Conservation (phyloP, 2,329 filamentous ascomycete species). For the Pyrenochaeta sp. region DNA sequence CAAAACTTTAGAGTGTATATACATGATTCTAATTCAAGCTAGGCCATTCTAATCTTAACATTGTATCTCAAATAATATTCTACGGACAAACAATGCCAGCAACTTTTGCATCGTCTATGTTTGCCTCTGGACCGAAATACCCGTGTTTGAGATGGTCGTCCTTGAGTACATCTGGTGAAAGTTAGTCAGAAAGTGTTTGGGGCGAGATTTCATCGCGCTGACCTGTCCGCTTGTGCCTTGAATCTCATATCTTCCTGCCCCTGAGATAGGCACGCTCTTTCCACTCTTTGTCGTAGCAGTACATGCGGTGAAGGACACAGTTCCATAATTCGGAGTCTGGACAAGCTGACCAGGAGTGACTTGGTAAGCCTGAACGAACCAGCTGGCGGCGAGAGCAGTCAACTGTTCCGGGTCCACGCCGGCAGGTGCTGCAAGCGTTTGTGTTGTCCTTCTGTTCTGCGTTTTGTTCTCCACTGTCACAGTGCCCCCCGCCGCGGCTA, state of each 20-base stretch:
- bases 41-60: background rate
- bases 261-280: slow-evolving; percentile 19
- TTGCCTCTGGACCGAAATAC: slow-evolving; percentile 21
- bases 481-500: slow-evolving; percentile 20
- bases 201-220: background rate
- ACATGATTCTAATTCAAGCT: background rate
- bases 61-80: background rate
- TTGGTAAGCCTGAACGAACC: slow-evolving; percentile 38
- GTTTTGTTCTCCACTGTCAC: slow-evolving; percentile 37
- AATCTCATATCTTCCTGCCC: slow-evolving; percentile 33
- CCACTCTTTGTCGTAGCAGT: slow-evolving; percentile 29
- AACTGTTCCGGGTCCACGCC: slow-evolving; percentile 16
- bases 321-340: slow-evolving; percentile 27
- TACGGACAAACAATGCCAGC: too few species aligned
- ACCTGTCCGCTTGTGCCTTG: slow-evolving; percentile 37
- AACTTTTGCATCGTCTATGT: too few species aligned
- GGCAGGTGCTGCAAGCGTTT: slow-evolving; percentile 22
- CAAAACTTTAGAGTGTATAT: background rate
- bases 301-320: slow-evolving; percentile 27
- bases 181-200: slow-evolving; percentile 9
- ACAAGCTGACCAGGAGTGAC: slow-evolving; percentile 29
- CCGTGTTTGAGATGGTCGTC: slow-evolving; percentile 27
- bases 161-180: slow-evolving; percentile 27
- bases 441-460: slow-evolving; percentile 28
- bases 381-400: slow-evolving; percentile 30